Percentiles rank a stretch among this genome's conserved stretches.
Conservation (phyloP, 163 green algal genomes). For the Chloromonas sp. region DNA sequence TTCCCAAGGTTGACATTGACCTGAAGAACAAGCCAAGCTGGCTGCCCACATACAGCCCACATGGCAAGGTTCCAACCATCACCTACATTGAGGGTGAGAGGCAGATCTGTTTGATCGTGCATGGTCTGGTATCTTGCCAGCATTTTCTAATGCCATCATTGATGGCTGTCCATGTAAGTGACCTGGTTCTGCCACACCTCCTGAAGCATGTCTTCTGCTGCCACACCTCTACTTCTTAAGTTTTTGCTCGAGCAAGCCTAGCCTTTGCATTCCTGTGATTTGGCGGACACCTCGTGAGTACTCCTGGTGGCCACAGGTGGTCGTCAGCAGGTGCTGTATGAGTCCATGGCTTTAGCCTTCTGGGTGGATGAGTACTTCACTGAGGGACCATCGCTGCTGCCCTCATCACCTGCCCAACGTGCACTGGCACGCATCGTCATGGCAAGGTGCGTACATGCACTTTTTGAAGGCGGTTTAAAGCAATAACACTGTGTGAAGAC, state of each 20-base stretch:
- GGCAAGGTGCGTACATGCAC: no score
- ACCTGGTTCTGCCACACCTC: no score
- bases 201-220: no score
- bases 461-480: no score
- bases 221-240: no score
- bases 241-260: no score
- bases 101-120: neutral
- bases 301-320: no score
- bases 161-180: neutral
- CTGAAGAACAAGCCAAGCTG: constrained; percentile 3
- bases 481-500: no score
- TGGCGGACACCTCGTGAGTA: no score
- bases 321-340: neutral
- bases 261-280: no score
- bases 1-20: neutral
- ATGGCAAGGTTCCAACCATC: neutral
- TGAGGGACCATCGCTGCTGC: neutral
- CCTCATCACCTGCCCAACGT: no score
- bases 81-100: neutral
- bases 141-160: neutral
- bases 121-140: neutral
- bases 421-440: no score
- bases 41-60: neutral
- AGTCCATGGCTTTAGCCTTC: neutral
- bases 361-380: constrained; percentile 6